These are phyloP conservation scores for Chalara sp. DNA, from an alignment of 2,329 filamentous ascomycete species.

Conservation along the genomic window DNA sequence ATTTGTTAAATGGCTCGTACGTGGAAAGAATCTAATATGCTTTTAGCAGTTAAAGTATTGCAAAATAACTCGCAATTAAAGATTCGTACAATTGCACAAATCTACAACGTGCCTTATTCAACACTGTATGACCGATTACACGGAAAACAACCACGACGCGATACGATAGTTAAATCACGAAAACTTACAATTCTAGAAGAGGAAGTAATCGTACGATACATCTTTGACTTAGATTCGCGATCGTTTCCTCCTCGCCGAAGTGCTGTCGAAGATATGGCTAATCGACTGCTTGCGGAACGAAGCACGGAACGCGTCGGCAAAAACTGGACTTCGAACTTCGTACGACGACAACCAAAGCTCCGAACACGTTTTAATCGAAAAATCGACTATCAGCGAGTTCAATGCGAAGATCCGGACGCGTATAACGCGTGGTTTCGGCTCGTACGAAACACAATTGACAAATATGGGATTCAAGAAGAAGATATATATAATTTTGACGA, in stretches of 20 bases:
- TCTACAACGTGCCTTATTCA: constrained; percentile 8
- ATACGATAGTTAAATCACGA: constrained; percentile 2
- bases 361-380: constrained; percentile 5
- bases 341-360: constrained; percentile 1
- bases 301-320: constrained; percentile 2
- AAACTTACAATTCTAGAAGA: constrained; percentile 11
- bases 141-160: constrained; percentile 1
- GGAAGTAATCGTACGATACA: constrained; percentile 10
- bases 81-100: constrained; percentile 2
- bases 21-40: background rate
- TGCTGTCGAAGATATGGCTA: constrained; percentile 10
- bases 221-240: constrained; percentile 10
- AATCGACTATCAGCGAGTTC: constrained; percentile 8
- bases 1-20: background rate
- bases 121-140: constrained; percentile 7
- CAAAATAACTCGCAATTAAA: background rate
- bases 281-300: constrained; percentile 2
- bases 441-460: background rate
- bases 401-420: constrained; percentile 9
- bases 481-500: constrained; percentile 6
- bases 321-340: constrained; percentile 8
- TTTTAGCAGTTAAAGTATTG: background rate
- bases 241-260: constrained; percentile 8
- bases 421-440: background rate
- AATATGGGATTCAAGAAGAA: constrained; percentile 42